Evolutionary conservation across 225 moss, liverwort and hornwort genomes (phyloP).

Genomic region (Asterella californica): DNA sequence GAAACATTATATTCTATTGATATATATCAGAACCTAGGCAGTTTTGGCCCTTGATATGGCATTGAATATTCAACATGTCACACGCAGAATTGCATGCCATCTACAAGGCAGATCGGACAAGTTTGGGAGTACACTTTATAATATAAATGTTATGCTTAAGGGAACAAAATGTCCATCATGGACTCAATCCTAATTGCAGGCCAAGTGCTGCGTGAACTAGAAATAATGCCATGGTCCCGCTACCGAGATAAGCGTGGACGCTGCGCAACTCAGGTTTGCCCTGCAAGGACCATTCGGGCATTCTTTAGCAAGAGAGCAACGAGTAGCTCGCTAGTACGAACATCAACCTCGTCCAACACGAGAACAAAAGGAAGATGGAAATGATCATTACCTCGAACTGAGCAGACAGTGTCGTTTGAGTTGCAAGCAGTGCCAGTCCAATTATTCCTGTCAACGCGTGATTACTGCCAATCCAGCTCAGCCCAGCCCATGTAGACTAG

Average conservation of each 20-base stretch:
- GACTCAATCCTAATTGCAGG: slow-evolving; percentile 37
- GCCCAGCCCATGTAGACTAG: not conserved
- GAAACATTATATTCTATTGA: too few species aligned
- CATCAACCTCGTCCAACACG: not conserved
- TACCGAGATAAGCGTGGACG: slow-evolving; percentile 40
- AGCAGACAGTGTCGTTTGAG: slow-evolving; percentile 31
- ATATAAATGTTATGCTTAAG: too few species aligned
- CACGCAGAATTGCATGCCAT: too few species aligned
- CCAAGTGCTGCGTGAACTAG: slow-evolving; percentile 44
- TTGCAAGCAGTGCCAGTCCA: slow-evolving; percentile 34
- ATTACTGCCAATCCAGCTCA: slow-evolving; percentile 26
- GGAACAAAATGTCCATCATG: not conserved
- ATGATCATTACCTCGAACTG: slow-evolving; percentile 33
- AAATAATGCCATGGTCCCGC: slow-evolving; percentile 38
- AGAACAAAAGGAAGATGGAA: not conserved
- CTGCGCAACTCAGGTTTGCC: slow-evolving; percentile 36
- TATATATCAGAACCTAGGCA: too few species aligned
- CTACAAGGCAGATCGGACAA: too few species aligned
- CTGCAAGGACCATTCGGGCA: slow-evolving; percentile 13
- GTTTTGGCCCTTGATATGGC: too few species aligned
- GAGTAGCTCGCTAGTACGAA: not conserved
- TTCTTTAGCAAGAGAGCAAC: not conserved
- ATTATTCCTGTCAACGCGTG: slow-evolving; percentile 38
- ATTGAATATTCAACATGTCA: too few species aligned
- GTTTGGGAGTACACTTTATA: too few species aligned